Evolutionary conservation across 352 stramenopile species (phyloP).

Genomic region (Phytophthora syringae): DNA sequence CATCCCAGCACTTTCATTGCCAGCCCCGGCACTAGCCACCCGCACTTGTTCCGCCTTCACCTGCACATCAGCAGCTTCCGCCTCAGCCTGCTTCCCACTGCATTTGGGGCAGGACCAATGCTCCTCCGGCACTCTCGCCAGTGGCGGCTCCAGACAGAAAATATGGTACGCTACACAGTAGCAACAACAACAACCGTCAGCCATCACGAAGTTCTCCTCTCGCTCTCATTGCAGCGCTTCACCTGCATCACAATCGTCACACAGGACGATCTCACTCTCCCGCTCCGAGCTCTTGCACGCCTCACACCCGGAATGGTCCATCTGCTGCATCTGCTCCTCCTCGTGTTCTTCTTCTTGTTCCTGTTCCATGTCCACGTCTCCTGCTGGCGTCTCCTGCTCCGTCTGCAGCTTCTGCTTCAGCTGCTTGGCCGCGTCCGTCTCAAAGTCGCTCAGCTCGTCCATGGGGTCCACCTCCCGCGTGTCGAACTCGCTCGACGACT

Average conservation of each 20-base stretch:
- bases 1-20: neutral
- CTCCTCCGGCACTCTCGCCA: slow-evolving; percentile 48
- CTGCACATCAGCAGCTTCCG: neutral
- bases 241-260: slow-evolving; percentile 54
- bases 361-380: slow-evolving; percentile 43
- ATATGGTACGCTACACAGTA: slow-evolving; percentile 56
- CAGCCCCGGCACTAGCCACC: neutral
- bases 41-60: slow-evolving; percentile 33
- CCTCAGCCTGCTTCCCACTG: slow-evolving; percentile 7
- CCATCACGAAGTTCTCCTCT: neutral
- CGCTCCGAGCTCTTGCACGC: slow-evolving; percentile 52
- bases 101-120: slow-evolving; percentile 72
- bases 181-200: neutral
- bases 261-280: slow-evolving; percentile 55
- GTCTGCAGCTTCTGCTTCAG: slow-evolving; percentile 3
- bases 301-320: slow-evolving; percentile 41
- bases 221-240: neutral
- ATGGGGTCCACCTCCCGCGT: slow-evolving; percentile 62
- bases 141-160: slow-evolving; percentile 60
- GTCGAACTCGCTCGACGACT: slow-evolving; percentile 62
- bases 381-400: slow-evolving; percentile 8
- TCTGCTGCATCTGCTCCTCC: no score
- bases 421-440: slow-evolving; percentile 28
- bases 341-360: no score
- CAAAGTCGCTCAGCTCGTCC: slow-evolving; percentile 71